Base-by-base conservation (phyloP, 257 asterid species). In the Nyctanthes arbortristis region DNA sequence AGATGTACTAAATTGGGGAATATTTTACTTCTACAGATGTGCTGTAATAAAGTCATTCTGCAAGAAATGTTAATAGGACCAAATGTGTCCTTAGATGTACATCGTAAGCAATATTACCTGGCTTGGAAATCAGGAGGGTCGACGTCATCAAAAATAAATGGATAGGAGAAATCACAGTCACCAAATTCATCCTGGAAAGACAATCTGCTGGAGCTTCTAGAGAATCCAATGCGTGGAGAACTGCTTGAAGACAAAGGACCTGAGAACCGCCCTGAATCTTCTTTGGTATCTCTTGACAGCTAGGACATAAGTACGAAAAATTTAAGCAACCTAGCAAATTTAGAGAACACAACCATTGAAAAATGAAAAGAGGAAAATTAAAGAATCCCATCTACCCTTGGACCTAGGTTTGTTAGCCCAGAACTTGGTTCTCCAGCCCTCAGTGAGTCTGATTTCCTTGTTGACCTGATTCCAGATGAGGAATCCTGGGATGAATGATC, bases 131-230 rank as follows among this genome's bases (percentile, higher is more conserved):
- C 93, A 55, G 87, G 84, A 69, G 84, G 82, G 63, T 93, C 99
- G 43, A 91, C 89, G 47, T 94, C 99, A 80, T 94, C 99, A 74
- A 94, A 96, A 82, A 94, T 87, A 84, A 94, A 94, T 27, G 97
- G 99, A 81, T 88, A 90, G 14, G 96, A 79, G 65, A 88, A 89
- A 70, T 89, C 99, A 57, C 78, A 76, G 61, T 87, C 96, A 22
- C 92, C 96, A 73, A 94, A 81, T 63, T 94, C 99, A 78, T 89
- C 99, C 86, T 86, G 96, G 75, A 91, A 91, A 78, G 99, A 94
- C 76, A 93, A 75, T 67, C 99, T 83, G 79, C 99, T 94, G 30
- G 97, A 94, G 80, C 93, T 91, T 75, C 97, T 87, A 7, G 99
- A 94, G 87, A 85, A 85, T 68, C 96, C 98, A 66, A 88, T 81